Percentiles rank a stretch among this genome's conserved stretches.
Conservation (phyloP, 2,329 filamentous ascomycete genomes). For the Alternaria sp. region DNA sequence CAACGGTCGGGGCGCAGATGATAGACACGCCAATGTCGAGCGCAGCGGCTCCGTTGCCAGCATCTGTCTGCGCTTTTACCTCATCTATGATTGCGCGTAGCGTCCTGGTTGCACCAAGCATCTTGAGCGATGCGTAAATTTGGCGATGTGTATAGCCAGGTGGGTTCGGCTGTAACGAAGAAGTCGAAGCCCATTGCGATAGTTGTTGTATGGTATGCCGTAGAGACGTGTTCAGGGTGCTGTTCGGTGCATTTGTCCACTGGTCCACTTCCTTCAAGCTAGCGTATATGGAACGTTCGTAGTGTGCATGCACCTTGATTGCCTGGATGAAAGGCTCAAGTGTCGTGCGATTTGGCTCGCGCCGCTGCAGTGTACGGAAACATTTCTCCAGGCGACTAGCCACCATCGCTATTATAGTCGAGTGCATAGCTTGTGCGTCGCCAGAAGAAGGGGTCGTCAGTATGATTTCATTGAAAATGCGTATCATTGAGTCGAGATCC, state of each 20-base stretch:
- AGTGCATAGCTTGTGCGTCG: slow-evolving; percentile 74
- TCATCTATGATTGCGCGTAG: slow-evolving; percentile 71
- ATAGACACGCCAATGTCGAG: slow-evolving; percentile 74
- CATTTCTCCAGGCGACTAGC: slow-evolving; percentile 72
- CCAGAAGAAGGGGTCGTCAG: slow-evolving; percentile 71
- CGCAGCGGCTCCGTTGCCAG: slow-evolving; percentile 64
- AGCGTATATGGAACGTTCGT: slow-evolving; percentile 66
- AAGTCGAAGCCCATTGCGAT: slow-evolving; percentile 67
- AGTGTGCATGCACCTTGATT: slow-evolving; percentile 64
- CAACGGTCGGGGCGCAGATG: slow-evolving; percentile 67
- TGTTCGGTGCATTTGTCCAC: slow-evolving; percentile 65
- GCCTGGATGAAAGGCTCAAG: slow-evolving; percentile 72
- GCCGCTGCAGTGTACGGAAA: slow-evolving; percentile 69
- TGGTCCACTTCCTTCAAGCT: slow-evolving; percentile 71
- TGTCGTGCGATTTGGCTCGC: slow-evolving; percentile 70
- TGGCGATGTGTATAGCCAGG: slow-evolving; percentile 76
- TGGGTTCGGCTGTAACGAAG: slow-evolving; percentile 58
- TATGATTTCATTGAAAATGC: slow-evolving; percentile 75
- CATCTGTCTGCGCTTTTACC: slow-evolving; percentile 65
- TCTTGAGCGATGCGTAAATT: slow-evolving; percentile 64
- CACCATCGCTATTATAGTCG: slow-evolving; percentile 73
- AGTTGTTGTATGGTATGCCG: slow-evolving; percentile 68
- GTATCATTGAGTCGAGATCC: slow-evolving; percentile 72
- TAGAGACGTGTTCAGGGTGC: slow-evolving; percentile 64
- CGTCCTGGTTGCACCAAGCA: slow-evolving; percentile 67